phyloP scores from a whole-genome alignment of 2,329 filamentous ascomycete genomes.

The Teratosphaeria nubilosa region DNA sequence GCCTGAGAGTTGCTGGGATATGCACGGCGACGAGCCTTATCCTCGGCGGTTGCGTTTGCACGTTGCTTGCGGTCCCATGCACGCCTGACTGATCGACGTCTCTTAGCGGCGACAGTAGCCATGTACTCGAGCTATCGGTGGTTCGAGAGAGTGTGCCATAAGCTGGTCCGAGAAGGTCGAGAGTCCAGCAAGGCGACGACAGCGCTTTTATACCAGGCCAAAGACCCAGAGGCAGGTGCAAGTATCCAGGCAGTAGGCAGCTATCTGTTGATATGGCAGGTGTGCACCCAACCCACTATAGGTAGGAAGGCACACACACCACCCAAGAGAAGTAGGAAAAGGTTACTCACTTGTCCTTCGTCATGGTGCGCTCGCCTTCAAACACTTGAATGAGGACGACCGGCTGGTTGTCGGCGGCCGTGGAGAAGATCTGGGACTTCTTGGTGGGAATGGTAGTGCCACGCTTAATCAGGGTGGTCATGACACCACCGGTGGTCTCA shows the following conservation, averaged over 20 bases:
- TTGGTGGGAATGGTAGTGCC: conserved; percentile 99
- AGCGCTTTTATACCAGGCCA: too few species aligned
- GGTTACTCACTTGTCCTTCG: conserved; percentile 14
- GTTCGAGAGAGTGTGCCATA: too few species aligned
- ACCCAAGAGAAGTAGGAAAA: background rate
- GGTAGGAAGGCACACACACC: background rate
- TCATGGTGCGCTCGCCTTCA: conserved; percentile 74
- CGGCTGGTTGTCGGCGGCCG: conserved; percentile 94
- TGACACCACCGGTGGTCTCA: conserved; percentile 94
- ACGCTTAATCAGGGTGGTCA: conserved; percentile 95
- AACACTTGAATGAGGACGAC: conserved; percentile 98
- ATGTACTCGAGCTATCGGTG: too few species aligned
- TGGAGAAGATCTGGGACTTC: conserved; percentile 98
- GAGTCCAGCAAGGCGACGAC: too few species aligned
- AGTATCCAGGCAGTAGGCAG: background rate
- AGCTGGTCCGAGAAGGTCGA: too few species aligned
- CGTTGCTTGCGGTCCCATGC: too few species aligned
- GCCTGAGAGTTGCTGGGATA: too few species aligned
- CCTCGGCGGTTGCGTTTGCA: too few species aligned
- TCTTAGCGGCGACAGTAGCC: too few species aligned
- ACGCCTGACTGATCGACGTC: too few species aligned
- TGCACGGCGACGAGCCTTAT: too few species aligned
- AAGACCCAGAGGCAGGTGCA: too few species aligned
- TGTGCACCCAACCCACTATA: background rate
- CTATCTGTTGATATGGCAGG: background rate